A percentile compares a stretch with the other conserved stretches of the same genome.
Evolutionary conservation across 495 filamentous ascomycete species (phyloP).

Genomic region (Umbilicaria muhlenbergii): DNA sequence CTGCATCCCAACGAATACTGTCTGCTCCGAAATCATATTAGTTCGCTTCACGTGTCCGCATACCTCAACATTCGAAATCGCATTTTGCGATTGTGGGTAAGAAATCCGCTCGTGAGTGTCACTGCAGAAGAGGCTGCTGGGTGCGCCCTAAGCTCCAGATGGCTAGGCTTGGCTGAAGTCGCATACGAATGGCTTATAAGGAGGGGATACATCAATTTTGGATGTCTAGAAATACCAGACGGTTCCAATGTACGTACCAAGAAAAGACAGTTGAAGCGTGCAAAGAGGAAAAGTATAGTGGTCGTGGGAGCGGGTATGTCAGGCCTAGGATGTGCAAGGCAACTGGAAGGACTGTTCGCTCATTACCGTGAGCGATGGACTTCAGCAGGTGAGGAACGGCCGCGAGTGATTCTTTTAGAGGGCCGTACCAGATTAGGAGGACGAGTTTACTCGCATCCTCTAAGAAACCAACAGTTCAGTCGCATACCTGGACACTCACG

Average conservation of each 20-base stretch:
- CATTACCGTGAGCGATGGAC: constrained; percentile 57
- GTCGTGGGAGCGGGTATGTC: constrained; percentile 91
- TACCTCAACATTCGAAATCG: constrained; percentile 96
- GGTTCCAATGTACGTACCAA: constrained; percentile 17
- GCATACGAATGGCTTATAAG: constrained; percentile 87
- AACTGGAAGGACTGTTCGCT: constrained; percentile 67
- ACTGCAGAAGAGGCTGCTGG: constrained; percentile 79
- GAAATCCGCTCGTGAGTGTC: constrained; percentile 78
- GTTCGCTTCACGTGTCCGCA: constrained; percentile 77
- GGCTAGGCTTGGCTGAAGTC: constrained; percentile 76
- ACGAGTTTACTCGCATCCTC: constrained; percentile 79
- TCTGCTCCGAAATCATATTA: constrained; percentile 65
- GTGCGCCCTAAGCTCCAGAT: constrained; percentile 80
- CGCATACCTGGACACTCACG: constrained; percentile 32
- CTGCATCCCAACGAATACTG: constrained; percentile 76
- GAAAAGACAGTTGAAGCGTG: constrained; percentile 19
- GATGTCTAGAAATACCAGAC: constrained; percentile 59
- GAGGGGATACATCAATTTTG: constrained; percentile 92
- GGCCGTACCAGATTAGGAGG: constrained; percentile 82
- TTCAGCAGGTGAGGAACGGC: constrained; percentile 43
- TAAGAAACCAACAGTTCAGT: constrained; percentile 41
- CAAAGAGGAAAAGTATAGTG: constrained; percentile 50
- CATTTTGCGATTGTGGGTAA: constrained; percentile 78
- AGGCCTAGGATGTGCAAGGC: constrained; percentile 80
- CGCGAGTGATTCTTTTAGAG: constrained; percentile 72